A percentile compares a stretch with the other conserved stretches of the same genome.
phyloP scores from a whole-genome alignment of 768 basidiomycete species.

The Russula earlei region DNA sequence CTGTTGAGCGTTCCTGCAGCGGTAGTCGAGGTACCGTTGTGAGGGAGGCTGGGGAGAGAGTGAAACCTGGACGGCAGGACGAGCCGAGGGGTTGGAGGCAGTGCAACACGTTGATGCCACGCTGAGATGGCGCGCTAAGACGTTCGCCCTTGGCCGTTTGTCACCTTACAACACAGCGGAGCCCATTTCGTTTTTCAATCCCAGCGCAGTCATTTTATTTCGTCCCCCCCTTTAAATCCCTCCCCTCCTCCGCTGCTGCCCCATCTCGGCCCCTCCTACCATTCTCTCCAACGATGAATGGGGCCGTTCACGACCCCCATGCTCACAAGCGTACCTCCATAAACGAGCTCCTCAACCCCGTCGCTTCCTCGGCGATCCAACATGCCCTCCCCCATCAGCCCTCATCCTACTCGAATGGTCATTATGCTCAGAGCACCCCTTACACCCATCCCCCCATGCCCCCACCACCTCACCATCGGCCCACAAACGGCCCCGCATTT shows the following conservation, averaged over 20 bases:
- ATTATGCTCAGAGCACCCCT: slow-evolving; percentile 11
- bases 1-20: not conserved
- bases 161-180: not conserved
- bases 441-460: slow-evolving; percentile 19
- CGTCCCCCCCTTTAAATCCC: not conserved
- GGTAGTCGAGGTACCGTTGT: not conserved
- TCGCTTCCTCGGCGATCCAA: slow-evolving; percentile 26
- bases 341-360: slow-evolving; percentile 42
- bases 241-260: not conserved
- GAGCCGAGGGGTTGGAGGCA: not conserved
- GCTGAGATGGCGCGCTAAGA: slow-evolving; percentile 10
- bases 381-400: slow-evolving; percentile 24
- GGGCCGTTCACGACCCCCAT: slow-evolving; percentile 33
- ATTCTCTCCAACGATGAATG: slow-evolving; percentile 27
- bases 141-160: not conserved
- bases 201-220: slow-evolving; percentile 1
- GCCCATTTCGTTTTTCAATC: not conserved
- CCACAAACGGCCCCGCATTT: slow-evolving; percentile 28
- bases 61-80: not conserved
- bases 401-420: not conserved
- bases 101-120: slow-evolving; percentile 14
- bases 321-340: slow-evolving; percentile 41
- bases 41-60: not conserved
- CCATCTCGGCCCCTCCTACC: not conserved
- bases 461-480: slow-evolving; percentile 12